Evolutionary conservation across 1,139 yeast genomes (phyloP).

Genomic region (Starmera stellimalicola): DNA sequence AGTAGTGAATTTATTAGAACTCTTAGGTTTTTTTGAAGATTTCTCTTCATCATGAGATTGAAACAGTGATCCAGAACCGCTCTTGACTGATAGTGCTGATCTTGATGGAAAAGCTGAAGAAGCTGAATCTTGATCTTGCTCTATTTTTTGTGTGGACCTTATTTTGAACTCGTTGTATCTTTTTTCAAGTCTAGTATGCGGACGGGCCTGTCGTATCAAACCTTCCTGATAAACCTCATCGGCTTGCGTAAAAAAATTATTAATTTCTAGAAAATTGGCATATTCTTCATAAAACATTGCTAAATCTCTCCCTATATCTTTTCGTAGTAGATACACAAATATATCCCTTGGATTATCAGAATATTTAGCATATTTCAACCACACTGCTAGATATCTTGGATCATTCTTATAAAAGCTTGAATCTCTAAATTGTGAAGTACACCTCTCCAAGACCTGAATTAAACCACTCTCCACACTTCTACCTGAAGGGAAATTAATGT

Average conservation of each 20-base stretch:
- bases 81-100: constrained; percentile 15
- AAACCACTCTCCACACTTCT: constrained; percentile 58
- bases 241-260: constrained; percentile 49
- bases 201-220: constrained; percentile 51
- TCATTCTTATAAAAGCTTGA: constrained; percentile 66
- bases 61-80: constrained; percentile 21
- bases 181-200: constrained; percentile 42
- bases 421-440: constrained; percentile 64
- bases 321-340: constrained; percentile 63
- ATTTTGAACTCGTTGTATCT: constrained; percentile 39
- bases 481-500: constrained; percentile 60
- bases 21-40: background rate
- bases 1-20: constrained; percentile 3
- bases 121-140: constrained; percentile 24
- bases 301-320: constrained; percentile 59
- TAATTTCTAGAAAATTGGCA: constrained; percentile 53
- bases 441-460: constrained; percentile 55
- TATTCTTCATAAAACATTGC: constrained; percentile 77
- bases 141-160: constrained; percentile 19
- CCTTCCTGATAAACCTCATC: constrained; percentile 56
- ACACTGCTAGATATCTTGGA: constrained; percentile 65
- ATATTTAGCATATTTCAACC: constrained; percentile 68
- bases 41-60: constrained; percentile 16
- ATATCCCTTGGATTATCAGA: constrained; percentile 66
- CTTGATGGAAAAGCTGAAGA: constrained; percentile 19